phyloP scores from a whole-genome alignment of 192 early-diverging fungal species.

The Phycomyces blakesleeanus region DNA sequence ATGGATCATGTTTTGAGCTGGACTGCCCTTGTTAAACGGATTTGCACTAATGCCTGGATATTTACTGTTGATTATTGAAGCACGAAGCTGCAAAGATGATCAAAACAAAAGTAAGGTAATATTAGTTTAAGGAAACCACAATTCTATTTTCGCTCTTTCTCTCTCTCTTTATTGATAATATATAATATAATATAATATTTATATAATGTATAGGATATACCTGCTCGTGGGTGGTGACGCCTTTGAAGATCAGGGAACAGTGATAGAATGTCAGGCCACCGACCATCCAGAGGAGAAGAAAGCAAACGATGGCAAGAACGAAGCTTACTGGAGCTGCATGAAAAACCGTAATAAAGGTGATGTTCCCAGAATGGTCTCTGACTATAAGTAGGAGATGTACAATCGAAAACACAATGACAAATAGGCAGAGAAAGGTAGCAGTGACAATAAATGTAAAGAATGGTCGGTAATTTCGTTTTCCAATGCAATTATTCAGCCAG shows the following conservation, averaged over 20 bases:
- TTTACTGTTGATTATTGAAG: slow-evolving; percentile 5
- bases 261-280: slow-evolving; percentile 77
- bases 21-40: slow-evolving; percentile 20
- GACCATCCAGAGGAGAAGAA: slow-evolving; percentile 63
- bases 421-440: slow-evolving; percentile 56
- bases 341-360: slow-evolving; percentile 15
- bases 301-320: slow-evolving; percentile 60
- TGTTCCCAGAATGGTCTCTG: not conserved
- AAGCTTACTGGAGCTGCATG: slow-evolving; percentile 36
- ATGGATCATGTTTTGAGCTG: slow-evolving; percentile 22
- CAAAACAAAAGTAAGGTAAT: not conserved
- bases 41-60: slow-evolving; percentile 14
- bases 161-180: too few relatives aligned
- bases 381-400: slow-evolving; percentile 3
- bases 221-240: slow-evolving; percentile 90
- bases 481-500: slow-evolving; percentile 95
- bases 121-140: too few relatives aligned
- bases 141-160: slow-evolving; percentile 2
- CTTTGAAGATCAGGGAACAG: slow-evolving; percentile 61
- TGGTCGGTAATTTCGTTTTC: slow-evolving; percentile 74
- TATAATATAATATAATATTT: too few relatives aligned
- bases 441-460: slow-evolving; percentile 79
- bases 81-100: slow-evolving; percentile 16
- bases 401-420: slow-evolving; percentile 52
- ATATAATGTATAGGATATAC: too few relatives aligned